phyloP scores from a whole-genome alignment of 495 filamentous ascomycete species.

The Talaromyces borbonicus region DNA sequence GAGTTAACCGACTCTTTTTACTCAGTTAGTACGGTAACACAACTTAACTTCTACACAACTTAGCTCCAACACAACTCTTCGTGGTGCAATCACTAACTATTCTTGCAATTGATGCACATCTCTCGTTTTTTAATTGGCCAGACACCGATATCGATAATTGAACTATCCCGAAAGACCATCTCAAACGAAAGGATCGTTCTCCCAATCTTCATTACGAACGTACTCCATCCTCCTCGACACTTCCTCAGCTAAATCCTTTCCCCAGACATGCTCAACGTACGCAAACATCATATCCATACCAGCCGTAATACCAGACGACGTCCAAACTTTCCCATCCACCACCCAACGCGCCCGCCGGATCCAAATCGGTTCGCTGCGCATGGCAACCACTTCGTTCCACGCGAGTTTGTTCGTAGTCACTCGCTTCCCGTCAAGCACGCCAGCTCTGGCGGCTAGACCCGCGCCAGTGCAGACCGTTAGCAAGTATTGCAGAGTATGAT shows the following conservation, averaged over 20 bases:
- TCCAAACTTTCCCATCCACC: constrained; percentile 14
- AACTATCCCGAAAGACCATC: too few relatives aligned
- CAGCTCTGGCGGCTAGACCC: constrained; percentile 39
- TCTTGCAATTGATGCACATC: too few relatives aligned
- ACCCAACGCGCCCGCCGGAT: constrained; percentile 3
- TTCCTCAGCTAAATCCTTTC: constrained; percentile 1
- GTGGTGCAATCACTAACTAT: too few relatives aligned
- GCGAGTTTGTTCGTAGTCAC: constrained; percentile 42
- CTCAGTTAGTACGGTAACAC: too few relatives aligned
- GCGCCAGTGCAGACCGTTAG: constrained; percentile 55
- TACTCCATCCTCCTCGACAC: constrained; percentile 5
- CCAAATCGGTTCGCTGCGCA: neutral
- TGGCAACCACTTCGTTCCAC: constrained; percentile 1
- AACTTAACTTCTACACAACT: too few relatives aligned
- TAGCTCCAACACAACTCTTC: too few relatives aligned
- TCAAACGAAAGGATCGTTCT: constrained; percentile 6
- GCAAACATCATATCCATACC: constrained; percentile 21
- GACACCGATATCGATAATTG: too few relatives aligned
- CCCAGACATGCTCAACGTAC: constrained; percentile 10
- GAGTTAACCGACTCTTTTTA: too few relatives aligned
- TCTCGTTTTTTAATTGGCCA: too few relatives aligned
- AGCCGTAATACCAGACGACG: constrained; percentile 16
- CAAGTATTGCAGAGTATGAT: constrained; percentile 29
- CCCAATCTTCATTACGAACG: constrained; percentile 3
- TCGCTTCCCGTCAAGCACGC: constrained; percentile 45